A percentile compares a stretch with the other conserved stretches of the same genome.
Conservation (phyloP, 1,139 yeast species). For the Zygoascus sp. region DNA sequence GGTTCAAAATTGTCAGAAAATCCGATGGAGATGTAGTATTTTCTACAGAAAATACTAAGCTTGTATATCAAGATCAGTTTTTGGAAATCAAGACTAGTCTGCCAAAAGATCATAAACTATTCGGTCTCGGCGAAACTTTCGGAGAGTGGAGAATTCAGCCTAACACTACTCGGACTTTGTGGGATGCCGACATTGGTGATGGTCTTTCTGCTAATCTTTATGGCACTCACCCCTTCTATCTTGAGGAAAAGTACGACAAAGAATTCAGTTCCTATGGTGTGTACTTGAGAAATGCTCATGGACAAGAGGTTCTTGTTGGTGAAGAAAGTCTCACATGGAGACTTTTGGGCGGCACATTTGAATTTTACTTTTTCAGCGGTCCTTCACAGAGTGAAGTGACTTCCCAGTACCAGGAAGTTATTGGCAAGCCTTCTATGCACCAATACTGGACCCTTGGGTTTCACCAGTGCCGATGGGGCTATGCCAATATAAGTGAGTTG, state of each 20-base stretch:
- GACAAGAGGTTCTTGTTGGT: conserved; percentile 25
- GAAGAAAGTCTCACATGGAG: conserved; percentile 29
- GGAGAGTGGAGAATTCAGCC: conserved; percentile 34
- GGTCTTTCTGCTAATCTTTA: conserved; percentile 21
- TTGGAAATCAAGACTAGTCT: conserved; percentile 34
- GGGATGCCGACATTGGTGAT: conserved; percentile 23
- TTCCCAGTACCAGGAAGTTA: conserved; percentile 28
- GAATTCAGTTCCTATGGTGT: conserved; percentile 21
- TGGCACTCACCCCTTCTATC: conserved; percentile 32
- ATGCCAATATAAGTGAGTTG: conserved; percentile 15
- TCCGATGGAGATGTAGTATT: conserved; percentile 32
- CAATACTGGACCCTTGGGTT: conserved; percentile 29
- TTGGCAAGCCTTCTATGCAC: conserved; percentile 36
- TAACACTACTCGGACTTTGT: conserved; percentile 26
- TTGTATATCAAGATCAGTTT: conserved; percentile 37
- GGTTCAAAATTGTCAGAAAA: conserved; percentile 32
- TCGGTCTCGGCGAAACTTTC: conserved; percentile 38
- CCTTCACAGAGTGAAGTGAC: conserved; percentile 35
- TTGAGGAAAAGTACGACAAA: conserved; percentile 27
- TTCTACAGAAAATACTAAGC: conserved; percentile 34
- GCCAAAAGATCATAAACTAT: conserved; percentile 32
- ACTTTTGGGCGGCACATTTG: conserved; percentile 28
- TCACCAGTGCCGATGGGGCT: conserved; percentile 27
- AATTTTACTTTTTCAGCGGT: conserved; percentile 37
- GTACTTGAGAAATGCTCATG: conserved; percentile 24